Conservation (phyloP, 176 grass and related monocot genomes). For the Hsuehochloa calcarea region DNA sequence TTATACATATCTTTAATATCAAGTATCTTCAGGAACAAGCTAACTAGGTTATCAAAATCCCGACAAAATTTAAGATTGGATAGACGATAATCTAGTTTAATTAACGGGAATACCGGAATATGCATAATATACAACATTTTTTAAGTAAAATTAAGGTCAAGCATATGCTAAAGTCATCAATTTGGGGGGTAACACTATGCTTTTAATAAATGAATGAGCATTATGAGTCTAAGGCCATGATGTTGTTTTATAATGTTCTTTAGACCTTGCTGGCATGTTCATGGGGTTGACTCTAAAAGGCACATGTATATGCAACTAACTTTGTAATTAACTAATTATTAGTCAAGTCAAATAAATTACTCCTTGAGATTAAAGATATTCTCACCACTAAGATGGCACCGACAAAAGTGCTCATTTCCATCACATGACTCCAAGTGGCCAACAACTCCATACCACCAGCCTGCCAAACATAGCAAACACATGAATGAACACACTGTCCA, state of each 20-base stretch:
- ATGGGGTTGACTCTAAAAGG: constrained; percentile 32
- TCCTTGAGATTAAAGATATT: constrained; percentile 36
- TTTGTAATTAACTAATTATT: constrained; percentile 29
- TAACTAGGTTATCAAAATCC: not conserved
- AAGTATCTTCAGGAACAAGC: constrained; percentile 18
- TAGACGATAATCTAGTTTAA: constrained; percentile 5
- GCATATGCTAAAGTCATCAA: constrained; percentile 17
- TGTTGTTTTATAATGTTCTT: constrained; percentile 37
- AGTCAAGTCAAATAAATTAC: constrained; percentile 42
- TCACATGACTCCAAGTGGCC: constrained; percentile 89
- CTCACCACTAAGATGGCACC: constrained; percentile 83
- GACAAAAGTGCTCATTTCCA: constrained; percentile 74
- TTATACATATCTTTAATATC: not conserved
- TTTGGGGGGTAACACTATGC: not conserved
- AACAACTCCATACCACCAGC: constrained; percentile 99
- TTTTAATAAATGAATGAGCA: constrained; percentile 16
- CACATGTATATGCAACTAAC: constrained; percentile 25
- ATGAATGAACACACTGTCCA: constrained; percentile 42
- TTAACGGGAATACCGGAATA: constrained; percentile 4
- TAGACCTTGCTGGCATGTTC: constrained; percentile 44
- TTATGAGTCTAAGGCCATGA: constrained; percentile 15
- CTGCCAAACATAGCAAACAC: constrained; percentile 56
- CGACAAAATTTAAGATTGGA: not conserved
- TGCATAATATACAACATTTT: not conserved
- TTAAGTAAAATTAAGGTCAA: constrained; percentile 38